Evolutionary conservation across 345 rosid genomes (phyloP), one percentile per base, ranked within the genome.

Genomic region (Eucalyptus sp.): DNA sequence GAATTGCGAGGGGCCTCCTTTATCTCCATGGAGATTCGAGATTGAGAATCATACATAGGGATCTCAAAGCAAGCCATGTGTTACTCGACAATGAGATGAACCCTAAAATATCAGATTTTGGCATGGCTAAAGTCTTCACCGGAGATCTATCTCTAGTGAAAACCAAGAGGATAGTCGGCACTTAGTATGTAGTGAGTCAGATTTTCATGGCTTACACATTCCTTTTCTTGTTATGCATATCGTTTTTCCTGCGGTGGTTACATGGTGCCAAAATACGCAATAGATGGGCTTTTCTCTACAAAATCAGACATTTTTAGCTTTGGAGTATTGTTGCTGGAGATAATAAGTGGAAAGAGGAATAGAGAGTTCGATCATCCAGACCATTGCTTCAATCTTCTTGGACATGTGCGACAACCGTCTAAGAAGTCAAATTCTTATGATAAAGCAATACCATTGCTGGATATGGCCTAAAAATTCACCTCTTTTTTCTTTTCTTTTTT

Each of bases 81-180:
- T 87, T 91, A 14, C 71, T 91, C 10, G 86, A 89, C 27, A 52
- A 27, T 29, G 90, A 90, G 14, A 90, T 88, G 89, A 91, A 89
- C 7, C 91, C 90, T 5, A 91, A 89, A n/a, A 89, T 92, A 54
- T 90, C 91, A 11, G 89, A 90, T 86, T 90, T 90, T 86, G 93
- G 92, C 43, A 87, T 87, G 86, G 90, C 90, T 15, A 64, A 92
- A 46, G 86, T 87, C 16, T 88, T 90, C 27, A 89, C 86, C 31
- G 89, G 90, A 54, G 88, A 90, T 54, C 87, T 86, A 43, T 81
- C 41, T 13, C 50, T 41, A 2, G 92, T n/a, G n/a, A 91, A 84
- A 44, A 91, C 90, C 7, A 66, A 52, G 43, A 88, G 83, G 37
- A 86, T 91, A 25, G 89, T 89, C 4, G 89, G 91, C 10, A 91